Base-by-base conservation (phyloP, 495 filamentous ascomycete species). In the Tuber indicum region DNA sequence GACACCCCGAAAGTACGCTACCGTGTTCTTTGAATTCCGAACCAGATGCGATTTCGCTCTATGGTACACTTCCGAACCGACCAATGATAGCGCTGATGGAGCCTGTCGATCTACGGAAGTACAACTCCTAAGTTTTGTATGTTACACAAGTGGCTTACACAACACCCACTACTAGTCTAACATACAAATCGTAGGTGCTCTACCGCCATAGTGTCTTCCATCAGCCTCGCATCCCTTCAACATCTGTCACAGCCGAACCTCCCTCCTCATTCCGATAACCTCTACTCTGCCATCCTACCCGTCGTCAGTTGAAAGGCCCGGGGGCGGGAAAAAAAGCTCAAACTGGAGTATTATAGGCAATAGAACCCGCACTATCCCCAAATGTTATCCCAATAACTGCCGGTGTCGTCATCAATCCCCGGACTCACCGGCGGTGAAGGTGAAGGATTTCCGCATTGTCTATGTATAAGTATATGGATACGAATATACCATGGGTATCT, bases 221-320 rank as follows among this genome's bases (percentile, higher is more conserved):
- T 99, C 96, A 96, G 82, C 74, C 71, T 76, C 26, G 36, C 77
- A 49, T 47, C 23, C 43, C 19, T 47, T 82, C 72, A 78, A 70
- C 21, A 73, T 79, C 23, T 12, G 41, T 70, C 32, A 70, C 71
- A 10, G 72, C 7, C 45, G 36, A 84, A 96, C 94, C 94, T 89
- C 96, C 96, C 86, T 98, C 96, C 86, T 99, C 96, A 86, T 99
- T 98, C 76, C 96, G 85, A 99, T 98, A 82, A n/a, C n/a, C n/a
- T n/a, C n/a, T n/a, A n/a, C n/a, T n/a, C n/a, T n/a, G n/a, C n/a
- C n/a, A n/a, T n/a, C n/a, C n/a, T n/a, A n/a, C n/a, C n/a, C n/a
- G n/a, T n/a, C n/a, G n/a, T n/a, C n/a, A n/a, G n/a, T n/a, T 39
- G 73, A 70, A 10, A 7, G 41, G 45, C 76, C 47, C 7, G 71